phyloP scores from a whole-genome alignment of 371 early-diverging fungal genomes.

The Smittium mucronatum region DNA sequence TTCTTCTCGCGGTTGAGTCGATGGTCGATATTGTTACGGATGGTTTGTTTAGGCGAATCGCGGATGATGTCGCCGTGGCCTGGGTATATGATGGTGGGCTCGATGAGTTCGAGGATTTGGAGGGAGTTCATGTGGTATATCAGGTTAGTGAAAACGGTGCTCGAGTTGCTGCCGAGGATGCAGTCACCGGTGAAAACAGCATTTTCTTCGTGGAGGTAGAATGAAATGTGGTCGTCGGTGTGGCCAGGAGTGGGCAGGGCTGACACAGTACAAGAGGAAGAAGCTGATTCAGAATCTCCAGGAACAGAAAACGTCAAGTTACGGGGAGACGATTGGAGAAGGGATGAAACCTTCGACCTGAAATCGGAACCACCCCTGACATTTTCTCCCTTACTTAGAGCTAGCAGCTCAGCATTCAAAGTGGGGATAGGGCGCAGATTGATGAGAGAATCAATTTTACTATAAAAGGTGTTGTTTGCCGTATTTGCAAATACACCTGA shows the following conservation, averaged over 20 bases:
- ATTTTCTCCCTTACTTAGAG: neutral
- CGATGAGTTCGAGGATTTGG: slow-evolving; percentile 27
- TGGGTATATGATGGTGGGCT: slow-evolving; percentile 36
- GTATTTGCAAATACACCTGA: slow-evolving; percentile 9
- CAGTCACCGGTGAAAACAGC: slow-evolving; percentile 69
- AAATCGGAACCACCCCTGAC: slow-evolving; percentile 10
- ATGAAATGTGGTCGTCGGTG: slow-evolving; percentile 59
- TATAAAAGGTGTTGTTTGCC: too few relatives aligned
- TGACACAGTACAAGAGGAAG: too few relatives aligned
- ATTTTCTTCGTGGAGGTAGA: slow-evolving; percentile 56
- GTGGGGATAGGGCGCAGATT: neutral
- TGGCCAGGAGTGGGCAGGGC: slow-evolving; percentile 76
- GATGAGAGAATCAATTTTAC: slow-evolving; percentile 20
- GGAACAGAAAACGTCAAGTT: slow-evolving; percentile 44
- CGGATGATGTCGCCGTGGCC: slow-evolving; percentile 68
- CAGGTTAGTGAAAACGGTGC: slow-evolving; percentile 66
- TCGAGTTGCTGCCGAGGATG: slow-evolving; percentile 73
- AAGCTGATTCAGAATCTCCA: slow-evolving; percentile 46
- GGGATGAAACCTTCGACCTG: slow-evolving; percentile 34
- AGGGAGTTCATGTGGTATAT: slow-evolving; percentile 51
- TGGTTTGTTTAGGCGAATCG: neutral
- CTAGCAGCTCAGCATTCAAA: neutral
- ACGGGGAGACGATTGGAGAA: too few relatives aligned
- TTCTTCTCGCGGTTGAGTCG: neutral
- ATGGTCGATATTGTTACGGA: neutral